phyloP scores from a whole-genome alignment of 2,329 filamentous ascomycete species.

The Metarhizium anisopliae region DNA sequence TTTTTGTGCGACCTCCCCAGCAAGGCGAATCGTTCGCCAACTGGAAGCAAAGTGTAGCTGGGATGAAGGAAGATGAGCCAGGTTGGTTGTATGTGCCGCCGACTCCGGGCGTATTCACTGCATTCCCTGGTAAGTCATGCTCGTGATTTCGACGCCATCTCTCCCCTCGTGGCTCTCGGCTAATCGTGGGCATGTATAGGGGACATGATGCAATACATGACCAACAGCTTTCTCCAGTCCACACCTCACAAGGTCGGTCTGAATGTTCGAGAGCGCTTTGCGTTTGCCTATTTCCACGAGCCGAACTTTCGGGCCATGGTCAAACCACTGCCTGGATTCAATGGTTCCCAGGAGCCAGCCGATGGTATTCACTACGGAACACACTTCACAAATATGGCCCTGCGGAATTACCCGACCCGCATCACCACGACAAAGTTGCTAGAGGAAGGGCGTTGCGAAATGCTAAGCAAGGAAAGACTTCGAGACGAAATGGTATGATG shows the following conservation, averaged over 20 bases:
- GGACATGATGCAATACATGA: conserved; percentile 44
- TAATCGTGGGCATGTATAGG: conserved; percentile 17
- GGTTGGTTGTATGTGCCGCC: conserved; percentile 41
- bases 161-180: not conserved
- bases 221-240: conserved; percentile 33
- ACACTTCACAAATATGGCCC: conserved; percentile 42
- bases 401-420: conserved; percentile 39
- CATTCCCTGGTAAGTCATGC: conserved; percentile 32
- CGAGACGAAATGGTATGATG: conserved; percentile 14
- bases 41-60: conserved; percentile 35
- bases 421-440: conserved; percentile 30
- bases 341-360: conserved; percentile 17
- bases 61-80: conserved; percentile 32
- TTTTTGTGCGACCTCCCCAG: conserved; percentile 36
- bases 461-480: conserved; percentile 12
- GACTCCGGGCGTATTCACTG: conserved; percentile 33
- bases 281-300: conserved; percentile 43
- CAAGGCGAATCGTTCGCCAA: conserved; percentile 32
- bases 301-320: conserved; percentile 37
- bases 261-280: conserved; percentile 36
- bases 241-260: conserved; percentile 43
- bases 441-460: conserved; percentile 18
- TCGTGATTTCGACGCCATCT: no score
- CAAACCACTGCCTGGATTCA: conserved; percentile 31
- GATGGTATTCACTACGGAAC: conserved; percentile 42